Base-by-base conservation (phyloP, 495 filamentous ascomycete species). In the Podospora didyma region DNA sequence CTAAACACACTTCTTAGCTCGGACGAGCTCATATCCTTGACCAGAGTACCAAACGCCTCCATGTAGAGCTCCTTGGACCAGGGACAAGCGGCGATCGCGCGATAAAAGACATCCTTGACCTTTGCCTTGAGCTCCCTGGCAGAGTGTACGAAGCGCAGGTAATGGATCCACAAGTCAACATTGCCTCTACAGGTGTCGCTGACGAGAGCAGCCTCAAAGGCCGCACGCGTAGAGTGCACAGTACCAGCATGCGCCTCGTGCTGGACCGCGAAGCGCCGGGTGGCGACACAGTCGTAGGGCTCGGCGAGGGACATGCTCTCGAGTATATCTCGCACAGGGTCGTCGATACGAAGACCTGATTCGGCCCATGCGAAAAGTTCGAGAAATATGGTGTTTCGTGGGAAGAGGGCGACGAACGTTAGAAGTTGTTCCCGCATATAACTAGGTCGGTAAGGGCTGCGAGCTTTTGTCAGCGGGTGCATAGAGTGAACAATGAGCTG, bases 381-480 rank as follows among this genome's bases (percentile, higher is more conserved):
- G 49, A 93, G 79, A 59, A 96, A 87, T 35, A 91, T 79, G 1
- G 86, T 89, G 74, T 96, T 96, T 26, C 79, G 73, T 0, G 91
- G 91, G 69, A 88, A 96, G 11, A 74, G 61, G 3, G 57, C 51
- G 28, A 94, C 69, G 58, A 84, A 86, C 24, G 80, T 66, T 6
- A 72, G 60, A 2, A 96, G 75, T 3, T 82, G 65, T 19, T 74
- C 64, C 37, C 88, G 86, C 49, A 96, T 65, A 20, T 79, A 68
- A 2, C 78, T 66, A 11, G 89, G 87, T 58, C 82, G 84, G 72
- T 87, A 88, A 6, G 82, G 75, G 31, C 73, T 79, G 46, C 14
- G 21, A 17, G 2, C n/a, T 34, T 49, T 9, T 49, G 21, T 35
- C 34, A 49, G 47, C 6, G 10, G 5, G 39, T 31, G n/a, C 3